Conservation (phyloP, 192 early-diverging fungal species). For the Pecoramyces ruminantium region DNA sequence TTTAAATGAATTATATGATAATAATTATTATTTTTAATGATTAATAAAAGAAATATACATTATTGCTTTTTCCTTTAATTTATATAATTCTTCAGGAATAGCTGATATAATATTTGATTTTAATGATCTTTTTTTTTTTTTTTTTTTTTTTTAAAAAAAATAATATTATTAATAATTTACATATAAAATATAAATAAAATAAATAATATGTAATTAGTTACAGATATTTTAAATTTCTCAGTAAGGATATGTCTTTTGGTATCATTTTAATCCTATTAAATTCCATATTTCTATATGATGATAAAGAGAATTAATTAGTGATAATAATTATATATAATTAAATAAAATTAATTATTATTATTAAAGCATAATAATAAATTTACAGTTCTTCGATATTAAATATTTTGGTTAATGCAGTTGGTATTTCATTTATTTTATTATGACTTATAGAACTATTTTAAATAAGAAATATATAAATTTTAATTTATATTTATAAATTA, state of each 20-base stretch:
- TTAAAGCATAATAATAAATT: too few relatives aligned
- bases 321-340: too few relatives aligned
- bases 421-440: background rate
- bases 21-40: background rate
- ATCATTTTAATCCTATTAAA: background rate
- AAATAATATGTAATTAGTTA: too few relatives aligned
- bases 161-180: too few relatives aligned
- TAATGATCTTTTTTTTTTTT: background rate
- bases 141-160: too few relatives aligned
- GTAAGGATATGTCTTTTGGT: background rate
- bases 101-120: background rate
- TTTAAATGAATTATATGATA: too few relatives aligned
- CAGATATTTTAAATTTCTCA: background rate
- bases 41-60: background rate
- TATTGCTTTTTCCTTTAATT: background rate
- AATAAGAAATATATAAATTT: too few relatives aligned
- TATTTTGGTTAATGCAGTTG: background rate
- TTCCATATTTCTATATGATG: background rate
- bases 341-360: too few relatives aligned
- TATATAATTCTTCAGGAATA: background rate
- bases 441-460: background rate
- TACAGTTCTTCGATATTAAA: background rate
- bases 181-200: too few relatives aligned
- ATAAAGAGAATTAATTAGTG: too few relatives aligned
- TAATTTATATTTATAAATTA: too few relatives aligned